Evolutionary conservation across 2,329 filamentous ascomycete species (phyloP).

Genomic region (Harringtonia aguacate): DNA sequence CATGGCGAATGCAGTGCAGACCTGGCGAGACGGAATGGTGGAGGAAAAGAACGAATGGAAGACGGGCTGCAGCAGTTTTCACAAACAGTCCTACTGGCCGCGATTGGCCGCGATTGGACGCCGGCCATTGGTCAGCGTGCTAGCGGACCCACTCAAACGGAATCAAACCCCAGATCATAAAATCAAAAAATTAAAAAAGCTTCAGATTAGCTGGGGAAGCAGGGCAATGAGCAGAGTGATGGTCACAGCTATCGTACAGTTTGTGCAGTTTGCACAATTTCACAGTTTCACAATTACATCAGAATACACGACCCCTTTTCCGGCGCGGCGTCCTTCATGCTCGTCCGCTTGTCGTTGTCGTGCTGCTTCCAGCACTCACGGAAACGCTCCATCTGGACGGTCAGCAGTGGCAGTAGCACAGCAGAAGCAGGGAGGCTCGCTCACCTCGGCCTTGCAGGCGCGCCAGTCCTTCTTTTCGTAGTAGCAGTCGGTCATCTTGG

Average conservation of each 20-base stretch:
- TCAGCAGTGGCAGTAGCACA: not conserved
- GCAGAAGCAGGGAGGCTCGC: not conserved
- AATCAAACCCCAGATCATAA: no score
- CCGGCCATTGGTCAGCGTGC: no score
- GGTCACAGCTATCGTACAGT: not conserved
- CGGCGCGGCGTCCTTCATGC: conserved; percentile 51
- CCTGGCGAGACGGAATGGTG: not conserved
- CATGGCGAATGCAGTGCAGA: not conserved
- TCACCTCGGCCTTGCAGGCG: conserved; percentile 73
- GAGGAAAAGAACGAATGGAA: not conserved
- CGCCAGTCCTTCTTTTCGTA: conserved; percentile 96
- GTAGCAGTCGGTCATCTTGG: conserved; percentile 88
- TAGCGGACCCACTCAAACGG: no score
- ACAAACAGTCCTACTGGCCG: not conserved
- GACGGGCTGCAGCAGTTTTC: not conserved
- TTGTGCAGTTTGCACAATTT: no score
- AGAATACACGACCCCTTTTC: no score
- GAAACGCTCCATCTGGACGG: conserved; percentile 75
- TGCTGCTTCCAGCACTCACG: conserved; percentile 84
- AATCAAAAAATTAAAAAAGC: no score
- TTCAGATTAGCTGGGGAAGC: not conserved
- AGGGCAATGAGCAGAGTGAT: not conserved
- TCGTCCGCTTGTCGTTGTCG: conserved; percentile 76
- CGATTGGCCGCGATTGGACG: not conserved
- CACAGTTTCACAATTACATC: not conserved